Evolutionary conservation across 2,329 filamentous ascomycete genomes (phyloP).

Genomic region (Xylaria sp.): DNA sequence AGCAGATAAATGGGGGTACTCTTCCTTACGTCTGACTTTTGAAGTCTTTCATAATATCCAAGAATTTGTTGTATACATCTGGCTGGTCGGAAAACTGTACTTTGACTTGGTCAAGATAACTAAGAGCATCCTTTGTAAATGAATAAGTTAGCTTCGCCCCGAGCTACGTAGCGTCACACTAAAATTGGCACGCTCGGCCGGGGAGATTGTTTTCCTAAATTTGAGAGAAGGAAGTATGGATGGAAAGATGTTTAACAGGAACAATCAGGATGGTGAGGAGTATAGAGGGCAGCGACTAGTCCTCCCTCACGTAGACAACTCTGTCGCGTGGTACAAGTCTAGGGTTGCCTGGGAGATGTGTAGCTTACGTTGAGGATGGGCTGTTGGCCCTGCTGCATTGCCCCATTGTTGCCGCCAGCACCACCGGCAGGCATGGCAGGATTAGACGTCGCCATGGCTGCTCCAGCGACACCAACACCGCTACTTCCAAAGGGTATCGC

Average conservation of each 20-base stretch:
- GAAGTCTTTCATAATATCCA: constrained; percentile 99
- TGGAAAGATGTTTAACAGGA: neutral
- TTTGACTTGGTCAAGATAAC: constrained; percentile 97
- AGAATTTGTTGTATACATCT: constrained; percentile 94
- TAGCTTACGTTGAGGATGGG: constrained; percentile 77
- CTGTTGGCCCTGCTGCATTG: constrained; percentile 35
- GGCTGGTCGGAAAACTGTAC: constrained; percentile 97
- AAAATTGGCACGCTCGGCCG: neutral
- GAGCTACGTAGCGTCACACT: neutral
- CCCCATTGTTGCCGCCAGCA: constrained; percentile 53
- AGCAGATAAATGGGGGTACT: constrained; percentile 24
- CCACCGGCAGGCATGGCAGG: constrained; percentile 48
- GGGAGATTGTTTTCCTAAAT: neutral
- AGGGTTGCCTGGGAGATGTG: neutral
- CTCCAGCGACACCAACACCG: constrained; percentile 62
- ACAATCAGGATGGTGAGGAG: neutral
- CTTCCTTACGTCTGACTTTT: constrained; percentile 88
- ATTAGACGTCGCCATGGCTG: constrained; percentile 54
- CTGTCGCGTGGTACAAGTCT: neutral
- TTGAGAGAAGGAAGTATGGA: neutral
- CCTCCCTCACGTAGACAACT: neutral
- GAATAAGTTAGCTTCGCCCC: constrained; percentile 41
- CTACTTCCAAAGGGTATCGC: constrained; percentile 66
- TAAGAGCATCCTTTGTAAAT: constrained; percentile 73
- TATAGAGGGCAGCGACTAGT: neutral